phyloP scores from a whole-genome alignment of 257 asterid species.

The Galeopsis tetrahit region DNA sequence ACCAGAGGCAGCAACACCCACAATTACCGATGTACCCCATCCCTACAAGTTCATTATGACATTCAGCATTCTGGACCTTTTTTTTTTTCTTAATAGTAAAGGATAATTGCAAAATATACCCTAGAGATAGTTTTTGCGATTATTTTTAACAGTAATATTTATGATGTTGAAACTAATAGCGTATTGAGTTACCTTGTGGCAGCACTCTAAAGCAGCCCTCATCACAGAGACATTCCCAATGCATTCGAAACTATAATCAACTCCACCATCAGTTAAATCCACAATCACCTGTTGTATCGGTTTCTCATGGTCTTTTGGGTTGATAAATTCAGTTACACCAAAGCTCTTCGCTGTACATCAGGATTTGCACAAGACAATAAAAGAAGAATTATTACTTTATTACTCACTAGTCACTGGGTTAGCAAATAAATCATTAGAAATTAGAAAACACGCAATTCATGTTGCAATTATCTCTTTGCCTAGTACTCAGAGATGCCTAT shows the following conservation, averaged over 20 bases:
- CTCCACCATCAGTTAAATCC: slow-evolving; percentile 96
- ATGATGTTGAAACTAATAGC: not conserved
- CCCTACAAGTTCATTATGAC: slow-evolving; percentile 55
- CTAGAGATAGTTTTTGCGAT: not conserved
- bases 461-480: not conserved
- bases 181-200: slow-evolving; percentile 79
- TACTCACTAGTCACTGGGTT: slow-evolving; percentile 20
- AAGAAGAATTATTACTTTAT: not conserved
- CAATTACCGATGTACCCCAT: slow-evolving; percentile 99
- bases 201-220: slow-evolving; percentile 98
- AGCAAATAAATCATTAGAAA: slow-evolving; percentile 1
- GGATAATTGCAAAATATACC: not conserved
- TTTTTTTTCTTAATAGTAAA: not conserved
- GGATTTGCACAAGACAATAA: slow-evolving; percentile 16
- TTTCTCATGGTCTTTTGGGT: slow-evolving; percentile 92
- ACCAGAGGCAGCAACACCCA: slow-evolving; percentile 99
- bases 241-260: slow-evolving; percentile 98
- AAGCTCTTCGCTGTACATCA: slow-evolving; percentile 72
- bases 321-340: slow-evolving; percentile 94
- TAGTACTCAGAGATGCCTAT: not conserved
- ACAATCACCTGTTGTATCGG: slow-evolving; percentile 95
- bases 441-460: not conserved
- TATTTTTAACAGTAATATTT: not conserved
- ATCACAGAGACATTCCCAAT: slow-evolving; percentile 87
- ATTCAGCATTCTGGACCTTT: slow-evolving; percentile 23